phyloP scores from a whole-genome alignment of 2,329 filamentous ascomycete species.

The Dothistroma septosporum region DNA sequence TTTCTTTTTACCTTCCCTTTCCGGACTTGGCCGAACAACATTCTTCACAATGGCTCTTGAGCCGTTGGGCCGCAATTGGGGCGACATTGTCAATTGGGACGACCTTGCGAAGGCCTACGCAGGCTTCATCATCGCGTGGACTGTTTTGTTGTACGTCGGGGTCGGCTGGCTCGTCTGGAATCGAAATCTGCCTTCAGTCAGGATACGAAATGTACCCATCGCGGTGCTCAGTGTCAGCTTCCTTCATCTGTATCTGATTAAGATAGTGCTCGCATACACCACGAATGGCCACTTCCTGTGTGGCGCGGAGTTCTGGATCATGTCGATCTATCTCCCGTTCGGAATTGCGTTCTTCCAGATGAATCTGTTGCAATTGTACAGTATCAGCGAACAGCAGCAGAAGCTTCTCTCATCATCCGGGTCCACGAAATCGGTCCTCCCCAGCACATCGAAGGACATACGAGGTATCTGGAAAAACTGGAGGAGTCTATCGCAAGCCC shows the following conservation, averaged over 20 bases:
- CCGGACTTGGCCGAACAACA: neutral
- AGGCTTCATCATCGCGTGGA: conserved; percentile 23
- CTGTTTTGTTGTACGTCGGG: conserved; percentile 20
- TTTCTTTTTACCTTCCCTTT: neutral
- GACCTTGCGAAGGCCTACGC: conserved; percentile 25
- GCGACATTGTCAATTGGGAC: conserved; percentile 26
- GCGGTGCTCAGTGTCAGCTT: conserved; percentile 22
- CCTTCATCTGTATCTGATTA: conserved; percentile 42
- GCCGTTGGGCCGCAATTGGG: conserved; percentile 26
- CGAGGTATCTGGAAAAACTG: conserved; percentile 36
- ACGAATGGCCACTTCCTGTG: conserved; percentile 44
- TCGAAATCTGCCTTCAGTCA: conserved; percentile 22
- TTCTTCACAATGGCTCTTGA: conserved; percentile 37
- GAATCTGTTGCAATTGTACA: conserved; percentile 57
- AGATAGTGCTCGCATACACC: conserved; percentile 41
- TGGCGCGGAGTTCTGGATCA: conserved; percentile 60
- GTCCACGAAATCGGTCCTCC: conserved; percentile 6
- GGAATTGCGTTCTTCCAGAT: conserved; percentile 65
- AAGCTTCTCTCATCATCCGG: conserved; percentile 14
- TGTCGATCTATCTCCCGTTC: conserved; percentile 61
- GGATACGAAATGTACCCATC: conserved; percentile 26
- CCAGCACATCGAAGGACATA: neutral
- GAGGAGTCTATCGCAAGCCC: conserved; percentile 40
- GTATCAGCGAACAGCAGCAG: conserved; percentile 22
- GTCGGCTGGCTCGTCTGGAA: conserved; percentile 22